Conservation (phyloP, 2,329 filamentous ascomycete species). For the Aspergillus sp. region DNA sequence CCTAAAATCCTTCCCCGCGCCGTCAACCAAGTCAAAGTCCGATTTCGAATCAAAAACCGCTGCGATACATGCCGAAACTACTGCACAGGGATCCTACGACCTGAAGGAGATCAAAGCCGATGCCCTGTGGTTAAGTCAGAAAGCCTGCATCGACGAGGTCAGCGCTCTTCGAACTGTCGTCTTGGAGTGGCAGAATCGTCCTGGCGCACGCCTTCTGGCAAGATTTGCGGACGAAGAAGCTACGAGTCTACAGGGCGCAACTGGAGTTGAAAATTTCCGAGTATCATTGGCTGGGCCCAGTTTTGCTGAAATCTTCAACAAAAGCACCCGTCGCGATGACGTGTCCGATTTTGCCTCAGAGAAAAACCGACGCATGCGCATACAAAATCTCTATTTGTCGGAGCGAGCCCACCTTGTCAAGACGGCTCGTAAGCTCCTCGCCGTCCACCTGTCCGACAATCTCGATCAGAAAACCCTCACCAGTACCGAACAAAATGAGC, state of each 20-base stretch:
- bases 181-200: conserved; percentile 77
- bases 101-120: conserved; percentile 80
- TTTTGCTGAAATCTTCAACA: conserved; percentile 33
- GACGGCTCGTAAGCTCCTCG: conserved; percentile 53
- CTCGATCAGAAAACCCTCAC: conserved; percentile 12
- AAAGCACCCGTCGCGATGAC: conserved; percentile 22
- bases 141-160: conserved; percentile 74
- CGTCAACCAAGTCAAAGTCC: conserved; percentile 62
- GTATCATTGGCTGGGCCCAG: conserved; percentile 50
- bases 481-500: conserved; percentile 9
- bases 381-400: conserved; percentile 68
- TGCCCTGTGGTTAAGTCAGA: conserved; percentile 78
- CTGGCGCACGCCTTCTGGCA: conserved; percentile 68
- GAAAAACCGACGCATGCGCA: conserved; percentile 61
- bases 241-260: conserved; percentile 70
- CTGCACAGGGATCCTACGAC: conserved; percentile 64
- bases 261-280: conserved; percentile 62
- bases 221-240: conserved; percentile 76
- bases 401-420: conserved; percentile 69
- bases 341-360: conserved; percentile 57
- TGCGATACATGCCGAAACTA: conserved; percentile 76
- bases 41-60: conserved; percentile 82
- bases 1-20: conserved; percentile 63
- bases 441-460: conserved; percentile 27
- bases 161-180: conserved; percentile 76